A percentile compares a stretch with the other conserved stretches of the same genome.
phyloP scores from a whole-genome alignment of 352 stramenopile genomes.

The Globisporangium middletonii region DNA sequence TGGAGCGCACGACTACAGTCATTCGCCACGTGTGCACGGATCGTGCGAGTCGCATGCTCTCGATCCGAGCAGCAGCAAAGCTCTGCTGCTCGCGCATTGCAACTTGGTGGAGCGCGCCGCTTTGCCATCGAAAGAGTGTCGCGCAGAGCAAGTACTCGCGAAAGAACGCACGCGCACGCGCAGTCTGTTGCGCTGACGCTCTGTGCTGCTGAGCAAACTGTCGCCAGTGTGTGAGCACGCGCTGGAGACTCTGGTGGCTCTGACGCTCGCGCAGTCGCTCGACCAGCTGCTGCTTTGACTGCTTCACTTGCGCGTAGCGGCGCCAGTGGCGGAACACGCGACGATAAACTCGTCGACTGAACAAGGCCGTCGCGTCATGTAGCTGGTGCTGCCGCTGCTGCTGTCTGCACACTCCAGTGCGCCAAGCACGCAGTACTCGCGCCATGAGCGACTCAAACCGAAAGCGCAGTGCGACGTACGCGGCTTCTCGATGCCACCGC shows the following conservation, averaged over 20 bases:
- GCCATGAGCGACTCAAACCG: constrained; percentile 1
- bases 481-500: neutral
- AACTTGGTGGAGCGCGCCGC: neutral
- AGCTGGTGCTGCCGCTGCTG: neutral
- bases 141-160: constrained; percentile 22
- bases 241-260: neutral
- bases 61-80: neutral
- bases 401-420: neutral
- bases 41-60: neutral
- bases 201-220: neutral
- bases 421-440: neutral
- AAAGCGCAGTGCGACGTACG: constrained; percentile 3
- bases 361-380: neutral
- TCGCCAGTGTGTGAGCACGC: neutral
- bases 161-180: constrained; percentile 20
- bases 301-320: neutral
- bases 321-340: constrained; percentile 1
- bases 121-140: constrained; percentile 26
- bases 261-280: neutral
- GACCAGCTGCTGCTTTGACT: neutral
- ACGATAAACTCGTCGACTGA: neutral
- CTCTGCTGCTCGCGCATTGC: constrained; percentile 4
- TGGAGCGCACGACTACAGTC: neutral
- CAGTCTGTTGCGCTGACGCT: neutral
- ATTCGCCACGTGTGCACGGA: constrained; percentile 3